Percentiles rank a stretch among this genome's conserved stretches.
Conservation (phyloP, 164 flowering plant species). For the Chloranthus sessilifolius region DNA sequence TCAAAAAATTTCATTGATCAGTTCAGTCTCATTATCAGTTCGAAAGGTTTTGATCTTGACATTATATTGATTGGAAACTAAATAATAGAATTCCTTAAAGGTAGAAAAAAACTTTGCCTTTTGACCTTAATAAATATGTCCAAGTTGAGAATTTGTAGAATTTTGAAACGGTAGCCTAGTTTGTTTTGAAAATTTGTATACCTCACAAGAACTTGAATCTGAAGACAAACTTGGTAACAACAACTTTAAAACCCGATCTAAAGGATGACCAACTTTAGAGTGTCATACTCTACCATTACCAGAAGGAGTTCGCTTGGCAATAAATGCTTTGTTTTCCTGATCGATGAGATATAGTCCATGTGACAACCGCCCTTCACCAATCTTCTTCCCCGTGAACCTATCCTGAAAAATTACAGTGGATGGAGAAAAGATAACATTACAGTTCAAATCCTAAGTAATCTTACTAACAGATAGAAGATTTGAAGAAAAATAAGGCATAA, state of each 20-base stretch:
- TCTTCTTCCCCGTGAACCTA: slow-evolving; percentile 1
- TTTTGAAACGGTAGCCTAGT: not conserved
- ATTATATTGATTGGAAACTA: not conserved
- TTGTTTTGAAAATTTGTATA: not conserved
- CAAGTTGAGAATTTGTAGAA: not conserved
- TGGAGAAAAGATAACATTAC: not conserved
- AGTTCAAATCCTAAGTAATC: not conserved
- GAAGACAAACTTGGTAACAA: not conserved
- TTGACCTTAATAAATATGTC: not conserved
- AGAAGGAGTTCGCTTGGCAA: not conserved
- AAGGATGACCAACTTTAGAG: not conserved
- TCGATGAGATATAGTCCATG: not conserved
- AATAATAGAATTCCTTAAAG: not conserved
- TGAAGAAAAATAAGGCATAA: not conserved
- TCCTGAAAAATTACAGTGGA: not conserved
- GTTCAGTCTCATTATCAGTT: not conserved
- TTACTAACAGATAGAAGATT: too few relatives aligned
- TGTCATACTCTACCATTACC: not conserved
- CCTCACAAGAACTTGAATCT: not conserved
- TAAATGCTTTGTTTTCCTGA: not conserved
- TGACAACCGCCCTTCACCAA: too few relatives aligned
- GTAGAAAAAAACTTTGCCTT: not conserved
- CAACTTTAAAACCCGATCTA: not conserved
- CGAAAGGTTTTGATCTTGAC: not conserved
- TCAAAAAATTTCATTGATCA: not conserved